phyloP scores from a whole-genome alignment of 495 filamentous ascomycete species.

The Penicillium daleae region DNA sequence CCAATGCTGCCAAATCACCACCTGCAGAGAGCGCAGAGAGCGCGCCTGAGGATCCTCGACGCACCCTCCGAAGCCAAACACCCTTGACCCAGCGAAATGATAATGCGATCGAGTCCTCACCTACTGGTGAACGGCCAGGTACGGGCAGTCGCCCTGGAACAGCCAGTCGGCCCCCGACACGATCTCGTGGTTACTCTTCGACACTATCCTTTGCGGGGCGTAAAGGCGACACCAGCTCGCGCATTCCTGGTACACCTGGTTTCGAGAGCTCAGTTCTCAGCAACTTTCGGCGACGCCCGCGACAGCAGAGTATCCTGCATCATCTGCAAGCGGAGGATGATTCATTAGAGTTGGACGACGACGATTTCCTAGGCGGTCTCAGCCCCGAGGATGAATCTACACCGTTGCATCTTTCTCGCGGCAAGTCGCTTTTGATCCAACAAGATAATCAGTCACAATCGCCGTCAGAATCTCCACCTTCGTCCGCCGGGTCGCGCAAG shows the following conservation, averaged over 20 bases:
- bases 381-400: constrained; percentile 70
- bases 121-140: constrained; percentile 36
- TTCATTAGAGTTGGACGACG: constrained; percentile 51
- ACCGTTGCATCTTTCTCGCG: constrained; percentile 53
- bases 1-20: constrained; percentile 14
- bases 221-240: constrained; percentile 45
- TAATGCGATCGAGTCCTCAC: constrained; percentile 48
- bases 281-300: constrained; percentile 66
- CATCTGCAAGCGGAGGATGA: constrained; percentile 60
- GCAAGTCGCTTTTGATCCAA: constrained; percentile 35
- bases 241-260: constrained; percentile 53
- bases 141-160: constrained; percentile 46
- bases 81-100: constrained; percentile 40
- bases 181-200: constrained; percentile 53
- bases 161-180: constrained; percentile 47
- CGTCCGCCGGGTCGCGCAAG: constrained; percentile 41
- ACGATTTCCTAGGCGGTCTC: constrained; percentile 61
- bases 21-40: constrained; percentile 21
- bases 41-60: constrained; percentile 29
- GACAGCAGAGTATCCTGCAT: constrained; percentile 70
- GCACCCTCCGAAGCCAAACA: constrained; percentile 37
- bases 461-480: constrained; percentile 27
- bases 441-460: constrained; percentile 27
- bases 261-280: constrained; percentile 58
- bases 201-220: constrained; percentile 47